Percentiles rank a stretch among this genome's conserved stretches.
phyloP scores from a whole-genome alignment of 2,329 filamentous ascomycete species.

The Stagonosporopsis rhizophila region DNA sequence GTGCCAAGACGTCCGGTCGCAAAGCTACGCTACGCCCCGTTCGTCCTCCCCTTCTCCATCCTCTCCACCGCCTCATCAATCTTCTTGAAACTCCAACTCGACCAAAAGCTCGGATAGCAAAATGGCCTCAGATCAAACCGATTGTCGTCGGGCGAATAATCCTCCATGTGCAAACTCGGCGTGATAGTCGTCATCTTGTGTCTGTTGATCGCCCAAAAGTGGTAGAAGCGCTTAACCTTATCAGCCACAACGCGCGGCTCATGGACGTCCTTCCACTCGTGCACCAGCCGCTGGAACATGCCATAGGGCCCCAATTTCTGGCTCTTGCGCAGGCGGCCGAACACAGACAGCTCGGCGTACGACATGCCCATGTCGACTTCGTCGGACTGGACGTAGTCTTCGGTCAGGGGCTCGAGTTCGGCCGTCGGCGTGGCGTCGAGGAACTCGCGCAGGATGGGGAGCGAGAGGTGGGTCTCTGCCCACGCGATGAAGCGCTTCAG shows the following conservation, averaged over 20 bases:
- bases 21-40: background rate
- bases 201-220: slow-evolving; percentile 47
- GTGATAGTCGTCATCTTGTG: slow-evolving; percentile 41
- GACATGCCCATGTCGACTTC: slow-evolving; percentile 61
- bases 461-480: slow-evolving; percentile 58
- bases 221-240: slow-evolving; percentile 55
- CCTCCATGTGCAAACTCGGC: slow-evolving; percentile 47
- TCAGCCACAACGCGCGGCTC: slow-evolving; percentile 53
- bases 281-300: slow-evolving; percentile 61
- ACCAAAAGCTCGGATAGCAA: slow-evolving; percentile 53
- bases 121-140: slow-evolving; percentile 58
- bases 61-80: slow-evolving; percentile 46
- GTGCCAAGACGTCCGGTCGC: background rate
- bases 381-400: slow-evolving; percentile 65
- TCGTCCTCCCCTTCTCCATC: slow-evolving; percentile 30
- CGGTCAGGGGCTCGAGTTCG: slow-evolving; percentile 68
- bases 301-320: slow-evolving; percentile 57
- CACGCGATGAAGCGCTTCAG: slow-evolving; percentile 75
- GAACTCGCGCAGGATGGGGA: slow-evolving; percentile 72
- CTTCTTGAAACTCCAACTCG: slow-evolving; percentile 48
- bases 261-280: slow-evolving; percentile 56
- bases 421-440: slow-evolving; percentile 58
- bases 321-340: slow-evolving; percentile 63
- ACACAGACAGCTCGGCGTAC: slow-evolving; percentile 61
- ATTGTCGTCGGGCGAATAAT: slow-evolving; percentile 65